Base-by-base conservation (phyloP, 352 stramenopile genomes). In the Hyaloperonospora arabidopsidis region DNA sequence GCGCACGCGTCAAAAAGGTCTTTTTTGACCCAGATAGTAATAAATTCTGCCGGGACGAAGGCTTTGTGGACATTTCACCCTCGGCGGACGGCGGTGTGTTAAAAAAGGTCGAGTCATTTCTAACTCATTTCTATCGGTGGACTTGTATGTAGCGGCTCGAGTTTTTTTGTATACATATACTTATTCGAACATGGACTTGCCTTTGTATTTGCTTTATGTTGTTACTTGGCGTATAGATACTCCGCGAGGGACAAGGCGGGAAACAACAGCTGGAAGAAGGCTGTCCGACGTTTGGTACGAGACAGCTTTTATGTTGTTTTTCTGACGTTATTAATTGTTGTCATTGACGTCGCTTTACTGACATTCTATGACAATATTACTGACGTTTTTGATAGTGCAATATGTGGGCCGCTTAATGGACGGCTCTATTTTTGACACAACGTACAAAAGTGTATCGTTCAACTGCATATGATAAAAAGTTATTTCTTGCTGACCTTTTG, bases 401-500 rank as follows among this genome's bases (percentile, higher is more conserved):
- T 93, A 93, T 69, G 79, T 93, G 44, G 83, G 83, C 0, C 72
- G 80, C 5, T 59, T 91, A 11, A 65, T 85, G 57, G 83, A 93
- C 49, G 80, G 83, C 18, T 93, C 83, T 15, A 93, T 93, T 57
- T 93, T 93, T 51, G 83, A 93, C 59, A 93, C 83, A 14, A 87
- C 79, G 83, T 90, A 56, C 22, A 11, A n/a, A 29, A 25, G 21
- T 3, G 25, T 2, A 41, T 18, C 35, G 5, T 5, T 18, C n/a
- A 12, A 19, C 3, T 1, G 15, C 18, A 21, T 21, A 22, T 36
- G 17, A n/a, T 17, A 22, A 12, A 17, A 36, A 2, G 5, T 48
- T 19, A 21, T 4, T 21, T 15, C 21, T 39, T 38, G 3, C 28
- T 23, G 14, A 17, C n/a, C 35, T n/a, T 21, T 7, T 39, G 14